Evolutionary conservation across 495 filamentous ascomycete genomes (phyloP), one percentile per base, ranked within the genome.

Genomic region (Trichoderma orchidacearum): DNA sequence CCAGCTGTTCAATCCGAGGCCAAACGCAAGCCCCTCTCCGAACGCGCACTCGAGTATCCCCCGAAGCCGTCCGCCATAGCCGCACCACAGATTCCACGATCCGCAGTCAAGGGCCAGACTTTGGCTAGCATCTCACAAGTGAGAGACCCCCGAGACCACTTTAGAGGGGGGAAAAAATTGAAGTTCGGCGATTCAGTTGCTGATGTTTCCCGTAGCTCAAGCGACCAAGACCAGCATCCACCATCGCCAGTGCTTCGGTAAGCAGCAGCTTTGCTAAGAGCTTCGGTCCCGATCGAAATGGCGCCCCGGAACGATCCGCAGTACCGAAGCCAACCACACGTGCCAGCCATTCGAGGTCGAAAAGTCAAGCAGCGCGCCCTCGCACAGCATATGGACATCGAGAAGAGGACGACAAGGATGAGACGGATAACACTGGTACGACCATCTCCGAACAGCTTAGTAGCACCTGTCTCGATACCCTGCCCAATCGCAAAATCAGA

Each of bases 11-110:
- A 55, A 34, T 71, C 76, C 5, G 78, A 82, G 27, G 65, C 78
- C 12, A 82, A 80, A 63, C 75, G 77, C 27, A 83, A 81, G 67
- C 83, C 84, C 56, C 61, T 83, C 48, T 69, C 71, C 57, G 74
- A 82, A 67, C 65, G 78, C 63, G 76, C 75, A 55, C 83, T 67
- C 60, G 80, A 79, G 66, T 72, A 72, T 18, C 36, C 59, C 5
- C 38, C 65, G 53, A 67, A 72, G 56, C 45, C 64, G 9, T 31
- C 53, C 21, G 9, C 53, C 1, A 15, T 55, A 3, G 59, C 59
- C 25, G 58, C 60, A 27, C 23, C 45, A 27, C 27, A 21, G 30
- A 21, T 25, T 18, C 29, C 55, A 9, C 41, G 27, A 51, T 31
- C 55, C 13, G 18, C 45, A 25, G 34, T 65, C 35, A 63, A 55